A percentile compares a stretch with the other conserved stretches of the same genome.
Evolutionary conservation across 345 rosid genomes (phyloP).

Genomic region (Trapa incisa): DNA sequence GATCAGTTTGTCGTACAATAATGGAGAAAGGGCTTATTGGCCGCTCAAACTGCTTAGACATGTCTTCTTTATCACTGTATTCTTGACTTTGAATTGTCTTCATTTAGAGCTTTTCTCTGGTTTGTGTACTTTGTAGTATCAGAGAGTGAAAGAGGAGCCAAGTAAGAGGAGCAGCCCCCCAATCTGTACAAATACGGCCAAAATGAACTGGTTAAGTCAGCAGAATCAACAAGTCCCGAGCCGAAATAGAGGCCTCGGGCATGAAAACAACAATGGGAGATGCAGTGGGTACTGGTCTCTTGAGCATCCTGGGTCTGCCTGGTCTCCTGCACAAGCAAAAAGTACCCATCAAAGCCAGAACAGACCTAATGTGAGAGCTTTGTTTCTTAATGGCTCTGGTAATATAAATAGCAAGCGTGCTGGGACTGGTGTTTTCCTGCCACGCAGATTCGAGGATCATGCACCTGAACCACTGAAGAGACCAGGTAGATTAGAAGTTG

Average conservation of each 20-base stretch:
- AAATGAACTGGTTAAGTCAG: conserved; percentile 13
- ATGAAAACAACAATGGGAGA: conserved; percentile 12
- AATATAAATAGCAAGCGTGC: conserved; percentile 20
- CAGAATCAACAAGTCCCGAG: conserved; percentile 24
- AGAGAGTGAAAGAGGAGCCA: conserved; percentile 11
- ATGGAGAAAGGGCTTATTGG: neutral
- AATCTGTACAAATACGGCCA: conserved; percentile 15
- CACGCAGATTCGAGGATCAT: conserved; percentile 30
- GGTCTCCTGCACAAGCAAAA: conserved; percentile 23
- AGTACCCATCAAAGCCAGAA: neutral
- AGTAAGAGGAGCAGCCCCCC: conserved; percentile 13
- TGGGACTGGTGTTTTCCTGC: conserved; percentile 91
- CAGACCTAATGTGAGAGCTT: conserved; percentile 13
- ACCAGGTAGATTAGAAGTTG: conserved; percentile 26
- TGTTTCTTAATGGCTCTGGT: conserved; percentile 22
- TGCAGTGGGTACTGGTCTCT: conserved; percentile 9
- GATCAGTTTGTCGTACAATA: neutral
- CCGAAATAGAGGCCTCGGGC: conserved; percentile 11
- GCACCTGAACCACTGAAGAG: conserved; percentile 42
- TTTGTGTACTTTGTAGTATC: neutral
- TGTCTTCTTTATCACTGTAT: neutral
- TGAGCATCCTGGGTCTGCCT: conserved; percentile 21
- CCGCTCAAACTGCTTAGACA: neutral
- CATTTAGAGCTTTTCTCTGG: neutral
- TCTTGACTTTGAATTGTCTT: neutral